Evolutionary conservation across 345 rosid species (phyloP), one percentile per base, ranked within the genome.

Genomic region (Eucalyptus shirleyi): DNA sequence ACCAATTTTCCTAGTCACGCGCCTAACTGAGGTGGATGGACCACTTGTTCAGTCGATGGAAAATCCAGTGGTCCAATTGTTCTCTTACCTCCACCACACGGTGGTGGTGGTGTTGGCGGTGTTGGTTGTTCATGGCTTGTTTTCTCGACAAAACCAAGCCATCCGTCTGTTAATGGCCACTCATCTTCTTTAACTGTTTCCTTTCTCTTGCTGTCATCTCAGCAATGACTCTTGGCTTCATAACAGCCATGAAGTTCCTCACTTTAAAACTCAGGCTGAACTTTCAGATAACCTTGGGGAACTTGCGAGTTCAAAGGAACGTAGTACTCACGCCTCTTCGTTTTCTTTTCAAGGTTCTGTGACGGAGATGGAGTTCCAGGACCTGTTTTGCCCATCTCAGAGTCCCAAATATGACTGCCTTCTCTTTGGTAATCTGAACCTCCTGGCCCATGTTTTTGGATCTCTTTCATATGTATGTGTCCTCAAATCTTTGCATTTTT

Each of bases 401-500:
- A 91, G 93, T 51, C 88, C 93, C 60, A 95, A 93, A 86, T 96
- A 92, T 86, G 98, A 96, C 86, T 95, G 98, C 90, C 98, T 97
- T 92, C 93, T 97, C 59, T 97, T 97, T 42, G 99, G 98, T 97
- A 92, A 89, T 93, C 44, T 19, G 42, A 30, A 51, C 86, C 15
- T 21, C 49, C 77, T 47, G 85, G 34, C 50, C 88, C 50, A 17
- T 13, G 49, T 42, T 55, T 37, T 40, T 45, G 80, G 5, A 44
- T 62, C 59, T 12, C 47, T 77, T 15, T 65, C 34, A 12, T n/a
- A 65, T n/a, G 11, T 32, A 87, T 49, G 72, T 50, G 12, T 50
- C 9, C 21, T 86, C 89, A 42, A 10, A 42, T 67, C 86, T 67
- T 90, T 32, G 47, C 86, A 80, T 65, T 28, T 23, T 87, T 28